Percentiles rank a stretch among this genome's conserved stretches.
These are phyloP conservation scores for Puccinia coronata DNA, from an alignment of 1,284 basidiomycete genomes.

Conservation along the genomic window DNA sequence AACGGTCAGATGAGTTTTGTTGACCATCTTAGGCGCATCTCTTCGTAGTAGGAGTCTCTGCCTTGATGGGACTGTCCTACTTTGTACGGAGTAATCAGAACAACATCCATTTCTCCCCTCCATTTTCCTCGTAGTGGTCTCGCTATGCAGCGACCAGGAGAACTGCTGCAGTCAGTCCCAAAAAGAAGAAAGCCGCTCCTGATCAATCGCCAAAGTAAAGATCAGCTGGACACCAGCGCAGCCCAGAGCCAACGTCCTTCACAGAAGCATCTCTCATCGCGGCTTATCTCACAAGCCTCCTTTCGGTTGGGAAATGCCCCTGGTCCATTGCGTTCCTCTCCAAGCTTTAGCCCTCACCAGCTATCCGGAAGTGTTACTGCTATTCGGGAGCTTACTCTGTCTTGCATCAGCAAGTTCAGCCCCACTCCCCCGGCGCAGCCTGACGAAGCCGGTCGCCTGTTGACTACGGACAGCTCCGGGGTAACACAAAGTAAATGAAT, in stretches of 20 bases:
- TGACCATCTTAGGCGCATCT: too few relatives aligned
- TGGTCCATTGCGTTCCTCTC: not conserved
- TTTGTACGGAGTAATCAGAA: too few relatives aligned
- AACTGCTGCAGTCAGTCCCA: constrained; percentile 20
- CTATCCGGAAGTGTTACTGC: constrained; percentile 5
- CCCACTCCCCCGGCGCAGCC: constrained; percentile 12
- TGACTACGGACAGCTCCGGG: constrained; percentile 12
- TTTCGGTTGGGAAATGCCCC: not conserved
- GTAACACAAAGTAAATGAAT: constrained; percentile 26
- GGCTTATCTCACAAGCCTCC: not conserved
- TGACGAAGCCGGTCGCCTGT: constrained; percentile 41
- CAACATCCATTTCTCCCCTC: too few relatives aligned
- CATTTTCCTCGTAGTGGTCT: not conserved
- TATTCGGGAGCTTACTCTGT: constrained; percentile 37
- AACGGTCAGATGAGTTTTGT: not conserved
- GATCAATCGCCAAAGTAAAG: constrained; percentile 19
- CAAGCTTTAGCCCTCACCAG: constrained; percentile 11
- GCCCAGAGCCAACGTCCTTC: not conserved
- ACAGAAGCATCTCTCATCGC: not conserved
- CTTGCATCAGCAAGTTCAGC: constrained; percentile 17
- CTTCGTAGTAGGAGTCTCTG: too few relatives aligned
- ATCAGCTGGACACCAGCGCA: not conserved
- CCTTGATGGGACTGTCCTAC: not conserved
- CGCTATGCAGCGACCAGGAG: constrained; percentile 19
- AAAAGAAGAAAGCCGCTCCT: constrained; percentile 43